Base-by-base conservation (phyloP, 2,329 filamentous ascomycete species). In the Aspergillus jensenii region DNA sequence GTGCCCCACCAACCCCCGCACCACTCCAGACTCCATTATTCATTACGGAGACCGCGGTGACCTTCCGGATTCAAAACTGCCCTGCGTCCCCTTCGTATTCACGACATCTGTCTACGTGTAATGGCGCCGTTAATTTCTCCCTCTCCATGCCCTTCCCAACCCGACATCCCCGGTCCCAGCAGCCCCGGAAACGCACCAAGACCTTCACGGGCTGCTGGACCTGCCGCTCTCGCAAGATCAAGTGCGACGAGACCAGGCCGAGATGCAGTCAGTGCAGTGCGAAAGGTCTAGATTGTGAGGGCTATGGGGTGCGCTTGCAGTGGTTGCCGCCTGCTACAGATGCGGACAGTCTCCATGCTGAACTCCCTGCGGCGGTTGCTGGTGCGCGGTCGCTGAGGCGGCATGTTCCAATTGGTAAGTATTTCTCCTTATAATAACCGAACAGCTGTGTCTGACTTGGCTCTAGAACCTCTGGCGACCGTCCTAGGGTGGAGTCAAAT, bases 131-230 rank as follows among this genome's bases (percentile, higher is more conserved):
- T 31, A 4, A 11, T 31, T 3, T n/a, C 35, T 37, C 14, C 5
- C 35, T 37, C 35, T 37, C 15, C 14, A 37, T 37, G 35, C 15
- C 35, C 6, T 15, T n/a, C 14, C 35, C 35, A 37, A 2, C 35
- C 14, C 35, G 35, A 37, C 35, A 7, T n/a, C 27, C 9, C 27
- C 27, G 15, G 35, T 1, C 35, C 35, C 27, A 31, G 35, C 35
- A 37, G 15, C 12, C 12, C 15, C 35, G 35, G 15, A 37, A 37
- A 37, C 64, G 62, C 47, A 63, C 59, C 11, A 67, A 67, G 49
- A 67, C 64, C 4, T 67, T 68, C 37, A 68, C 65, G 6, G 66
- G 65, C 9, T 68, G 66, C 19, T 68, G 65, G 65, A 67, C 66
- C 12, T 68, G 66, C 46, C 62, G 66, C 35, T 45, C 58, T 17